Base-by-base conservation (phyloP, 495 filamentous ascomycete species). In the Wilcoxina mikolae region DNA sequence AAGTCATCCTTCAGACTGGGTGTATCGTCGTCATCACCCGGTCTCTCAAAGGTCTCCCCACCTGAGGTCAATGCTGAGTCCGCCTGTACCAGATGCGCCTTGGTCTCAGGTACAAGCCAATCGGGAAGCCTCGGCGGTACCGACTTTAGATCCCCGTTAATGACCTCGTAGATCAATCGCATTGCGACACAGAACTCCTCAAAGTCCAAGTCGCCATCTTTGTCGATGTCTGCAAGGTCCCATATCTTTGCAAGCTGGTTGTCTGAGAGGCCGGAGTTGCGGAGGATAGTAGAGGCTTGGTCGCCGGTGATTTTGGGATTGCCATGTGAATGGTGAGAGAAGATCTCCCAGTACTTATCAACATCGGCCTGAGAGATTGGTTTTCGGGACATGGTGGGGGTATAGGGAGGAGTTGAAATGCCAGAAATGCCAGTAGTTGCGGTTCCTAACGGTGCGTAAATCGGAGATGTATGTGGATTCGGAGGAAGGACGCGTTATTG, bases 151-250 rank as follows among this genome's bases (percentile, higher is more conserved):
- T 96, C 91, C 61, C 91, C 91, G 69, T 98, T 98, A 29, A 96
- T 82, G 46, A 96, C 65, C 68, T 98, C 91, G 66, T 95, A 98
- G 51, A 95, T 94, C 52, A 98, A 70, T 67, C 91, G 76, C 93
- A 98, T 96, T 23, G 91, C 91, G 44, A 98, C 91, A 66, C 91
- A 98, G 68, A 98, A 98, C 72, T 98, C 91, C 70, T 96, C 91
- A 72, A 98, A 98, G 71, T 98, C 91, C 28, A 98, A 71, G 67
- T 88, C 93, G 33, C 91, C 91, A 71, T 98, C 91, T 58, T 83
- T 85, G 67, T 98, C 91, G 49, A 98, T 86, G 68, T 98, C 91
- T 49, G 91, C 85, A 55, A 98, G 78, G 68, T 98, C 91, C 91
- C 91, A 98, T 58, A 98, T 85, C 66, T 83, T 81, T 69, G 95